Evolutionary conservation across 2,329 filamentous ascomycete species (phyloP), one percentile per base, ranked within the genome.

Genomic region (Dryadomyces sulphureus): DNA sequence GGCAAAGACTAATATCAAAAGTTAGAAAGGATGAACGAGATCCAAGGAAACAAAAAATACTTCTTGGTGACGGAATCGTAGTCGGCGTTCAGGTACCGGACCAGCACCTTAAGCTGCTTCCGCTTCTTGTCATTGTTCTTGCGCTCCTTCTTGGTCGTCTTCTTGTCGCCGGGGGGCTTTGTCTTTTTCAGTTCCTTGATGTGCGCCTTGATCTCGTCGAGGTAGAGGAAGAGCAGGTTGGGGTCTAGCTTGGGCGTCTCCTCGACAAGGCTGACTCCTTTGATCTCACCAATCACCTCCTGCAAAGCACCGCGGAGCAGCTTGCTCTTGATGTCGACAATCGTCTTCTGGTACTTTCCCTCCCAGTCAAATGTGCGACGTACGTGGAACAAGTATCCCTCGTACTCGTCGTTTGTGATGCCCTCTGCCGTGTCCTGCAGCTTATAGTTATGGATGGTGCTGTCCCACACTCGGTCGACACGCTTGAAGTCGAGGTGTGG

Each of bases 241-340:
- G 81, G 81, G 49, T 84, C 77, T 12, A 88, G 63, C 38, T 77
- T 77, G 1, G 88, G 86, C 1, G 76, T 81, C 39, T 92, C 85
- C 49, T 89, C 82, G 5, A 90, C 84, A 40, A 94, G 64, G 52
- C 80, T 89, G 38, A 93, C 72, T 16, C 84, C 79, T 57, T 86
- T 87, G 56, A 86, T 78, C 19, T 77, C 79, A 38, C 84, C 82
- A 69, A 90, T 80, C 11, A 89, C 72, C 38, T 79, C 77, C 43
- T 73, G 69, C 1, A 90, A 68, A 20, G 77, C 79, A 50, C 87
- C 79, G 7, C 81, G 80, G 4, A 94, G 68, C 16, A 77, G 64
- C 54, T 87, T 87, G 58, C 85, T 92, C 64, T 89, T 92, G 61
- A 94, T 84, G 53, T 94, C 86, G 42, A 94, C 77, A 14, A 80